Evolutionary conservation across 345 rosid species (phyloP).

Genomic region (Hirschfeldia incana): DNA sequence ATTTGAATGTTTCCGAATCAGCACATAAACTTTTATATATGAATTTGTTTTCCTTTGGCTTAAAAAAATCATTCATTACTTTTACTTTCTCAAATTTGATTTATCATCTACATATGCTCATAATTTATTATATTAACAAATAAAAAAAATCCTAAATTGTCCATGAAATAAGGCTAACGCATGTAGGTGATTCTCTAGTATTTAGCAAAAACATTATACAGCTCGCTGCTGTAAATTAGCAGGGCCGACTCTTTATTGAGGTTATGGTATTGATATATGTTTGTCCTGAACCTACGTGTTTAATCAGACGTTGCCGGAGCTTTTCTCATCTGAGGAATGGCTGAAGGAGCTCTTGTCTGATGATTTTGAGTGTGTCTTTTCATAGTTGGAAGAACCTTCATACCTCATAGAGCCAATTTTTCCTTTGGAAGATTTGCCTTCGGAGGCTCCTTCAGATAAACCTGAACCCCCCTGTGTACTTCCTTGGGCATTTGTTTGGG

Average conservation of each 20-base stretch:
- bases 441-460: background rate
- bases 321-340: slow-evolving; percentile 3
- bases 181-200: slow-evolving; percentile 5
- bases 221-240: slow-evolving; percentile 25
- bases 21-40: too few species aligned
- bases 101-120: background rate
- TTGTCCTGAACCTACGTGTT: slow-evolving; percentile 9
- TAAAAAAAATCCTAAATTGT: background rate
- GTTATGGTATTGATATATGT: background rate
- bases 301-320: background rate
- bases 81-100: background rate
- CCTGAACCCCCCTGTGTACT: background rate
- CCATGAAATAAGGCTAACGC: background rate
- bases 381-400: background rate
- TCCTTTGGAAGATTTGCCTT: slow-evolving; percentile 4
- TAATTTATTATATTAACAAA: background rate
- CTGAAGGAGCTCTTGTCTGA: background rate
- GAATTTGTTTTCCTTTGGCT: background rate
- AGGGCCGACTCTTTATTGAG: slow-evolving; percentile 29
- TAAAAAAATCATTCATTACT: background rate
- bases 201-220: slow-evolving; percentile 6
- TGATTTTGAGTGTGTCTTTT: slow-evolving; percentile 17
- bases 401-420: background rate
- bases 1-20: background rate
- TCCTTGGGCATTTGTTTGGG: background rate